Conservation (phyloP, 1,284 basidiomycete species). For the Pholiota adiposa region DNA sequence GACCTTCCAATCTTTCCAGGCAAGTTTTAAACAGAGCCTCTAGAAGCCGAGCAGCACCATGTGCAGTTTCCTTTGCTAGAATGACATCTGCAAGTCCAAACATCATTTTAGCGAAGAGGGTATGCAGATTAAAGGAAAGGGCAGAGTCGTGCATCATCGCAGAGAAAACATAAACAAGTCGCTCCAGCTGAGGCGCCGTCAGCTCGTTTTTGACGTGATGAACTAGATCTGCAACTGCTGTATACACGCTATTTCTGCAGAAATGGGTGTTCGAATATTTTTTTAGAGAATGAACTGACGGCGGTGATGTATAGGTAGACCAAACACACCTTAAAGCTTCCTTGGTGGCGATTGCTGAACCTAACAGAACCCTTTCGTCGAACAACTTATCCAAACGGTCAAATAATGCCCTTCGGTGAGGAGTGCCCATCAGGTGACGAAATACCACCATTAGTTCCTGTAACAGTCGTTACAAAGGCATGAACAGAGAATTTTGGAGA, state of each 20-base stretch:
- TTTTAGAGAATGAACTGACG: too few species aligned
- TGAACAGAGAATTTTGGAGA: not conserved
- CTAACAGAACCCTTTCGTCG: constrained; percentile 91
- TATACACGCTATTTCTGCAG: constrained; percentile 81
- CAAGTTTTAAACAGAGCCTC: constrained; percentile 83
- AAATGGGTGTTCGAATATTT: constrained; percentile 4
- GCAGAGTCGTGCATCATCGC: constrained; percentile 91
- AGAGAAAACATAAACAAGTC: constrained; percentile 86
- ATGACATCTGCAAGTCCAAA: constrained; percentile 90
- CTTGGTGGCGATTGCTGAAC: constrained; percentile 79
- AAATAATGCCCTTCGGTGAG: constrained; percentile 82
- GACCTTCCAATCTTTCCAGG: constrained; percentile 85
- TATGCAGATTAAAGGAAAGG: constrained; percentile 83
- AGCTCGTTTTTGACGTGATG: constrained; percentile 92
- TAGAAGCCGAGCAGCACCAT: constrained; percentile 71
- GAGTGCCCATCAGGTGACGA: constrained; percentile 86
- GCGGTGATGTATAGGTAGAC: constrained; percentile 4
- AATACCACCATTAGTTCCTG: constrained; percentile 95
- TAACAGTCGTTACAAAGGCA: constrained; percentile 9
- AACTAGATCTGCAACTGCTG: constrained; percentile 91
- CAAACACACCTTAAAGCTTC: constrained; percentile 80
- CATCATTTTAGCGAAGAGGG: constrained; percentile 93
- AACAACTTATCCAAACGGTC: constrained; percentile 90
- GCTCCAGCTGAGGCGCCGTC: constrained; percentile 76
- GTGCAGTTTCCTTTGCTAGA: constrained; percentile 71